Base-by-base conservation (phyloP, 495 filamentous ascomycete genomes). In the Penicillium longicatenatum region DNA sequence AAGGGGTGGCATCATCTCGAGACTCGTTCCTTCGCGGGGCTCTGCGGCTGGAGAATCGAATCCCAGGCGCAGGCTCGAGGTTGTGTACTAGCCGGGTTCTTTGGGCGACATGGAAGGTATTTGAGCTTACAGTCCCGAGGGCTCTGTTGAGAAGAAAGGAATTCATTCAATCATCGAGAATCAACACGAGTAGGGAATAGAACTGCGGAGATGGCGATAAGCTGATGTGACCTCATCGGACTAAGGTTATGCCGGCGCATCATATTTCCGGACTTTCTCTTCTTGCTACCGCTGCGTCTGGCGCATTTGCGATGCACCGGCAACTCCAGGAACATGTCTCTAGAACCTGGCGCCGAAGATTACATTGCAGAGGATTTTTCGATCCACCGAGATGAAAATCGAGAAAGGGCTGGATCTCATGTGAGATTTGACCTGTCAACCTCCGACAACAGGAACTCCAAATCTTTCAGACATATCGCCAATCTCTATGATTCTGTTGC, bases 401-500 rank as follows among this genome's bases (percentile, higher is more conserved):
- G 24, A 20, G 22, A 42, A 31, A 22, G 21, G 16, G 12, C 21
- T 24, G 37, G 14, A 8, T 42, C 52, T 33, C 37, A 26, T 16
- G 52, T 54, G 39, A 45, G 52, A 10, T 54, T 54, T 33, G 41
- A 54, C 6, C 26, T 46, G 41, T 41, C 52, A 30, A 7, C 37
- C 8, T 41, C 22, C 17, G 42, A 47, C 21, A 29, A 42, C 29
- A 16, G 16, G 22, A 19, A 30, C 24, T 16, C 44, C 4, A 31
- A 48, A 26, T 21, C 42, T 7, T 46, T 16, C 48, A 65, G 55
- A 60, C 68, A 45, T 70, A 62, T 69, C 30, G 77, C 79, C 19
- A 91, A 78, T 44, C 72, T 95, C 30, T 95, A 92, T 69, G 90
- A 96, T 75, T 88, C 87, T 33, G 84, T 92, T 44, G 91, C 89